phyloP scores from a whole-genome alignment of 805 yeast genomes.

The Hanseniaspora vineae region DNA sequence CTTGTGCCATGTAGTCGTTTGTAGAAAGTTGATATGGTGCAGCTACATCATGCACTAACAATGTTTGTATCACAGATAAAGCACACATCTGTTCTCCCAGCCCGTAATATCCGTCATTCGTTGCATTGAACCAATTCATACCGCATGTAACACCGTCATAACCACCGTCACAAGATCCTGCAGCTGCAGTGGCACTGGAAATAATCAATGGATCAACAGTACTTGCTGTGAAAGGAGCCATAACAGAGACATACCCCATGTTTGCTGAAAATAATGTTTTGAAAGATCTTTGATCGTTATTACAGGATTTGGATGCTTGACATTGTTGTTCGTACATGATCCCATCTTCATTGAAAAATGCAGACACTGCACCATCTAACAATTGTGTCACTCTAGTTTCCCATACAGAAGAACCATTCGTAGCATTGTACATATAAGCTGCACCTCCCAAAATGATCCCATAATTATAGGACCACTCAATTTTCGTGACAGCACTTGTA shows the following conservation, averaged over 20 bases:
- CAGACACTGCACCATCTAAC: constrained; percentile 32
- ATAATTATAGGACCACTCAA: constrained; percentile 76
- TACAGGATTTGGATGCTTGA: constrained; percentile 38
- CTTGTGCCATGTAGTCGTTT: constrained; percentile 42
- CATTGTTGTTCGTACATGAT: constrained; percentile 55
- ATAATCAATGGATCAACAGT: constrained; percentile 29
- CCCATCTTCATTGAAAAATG: constrained; percentile 33
- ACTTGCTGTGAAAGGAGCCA: constrained; percentile 37
- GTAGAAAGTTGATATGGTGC: constrained; percentile 37
- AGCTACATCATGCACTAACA: constrained; percentile 31
- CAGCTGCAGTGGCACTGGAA: constrained; percentile 53
- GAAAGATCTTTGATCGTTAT: constrained; percentile 68
- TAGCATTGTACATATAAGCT: constrained; percentile 59
- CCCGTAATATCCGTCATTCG: constrained; percentile 57
- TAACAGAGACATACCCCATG: constrained; percentile 41
- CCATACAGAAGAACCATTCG: constrained; percentile 43
- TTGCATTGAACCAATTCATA: constrained; percentile 41
- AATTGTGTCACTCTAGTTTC: constrained; percentile 32
- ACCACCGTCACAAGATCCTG: constrained; percentile 62
- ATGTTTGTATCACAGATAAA: constrained; percentile 44
- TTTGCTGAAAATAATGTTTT: constrained; percentile 53
- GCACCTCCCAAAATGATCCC: constrained; percentile 63
- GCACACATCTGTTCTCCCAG: constrained; percentile 73
- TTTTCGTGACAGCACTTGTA: constrained; percentile 32
- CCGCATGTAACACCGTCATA: constrained; percentile 69